phyloP scores from a whole-genome alignment of 306 rosid species.

The Elaeagnus macrophylla region DNA sequence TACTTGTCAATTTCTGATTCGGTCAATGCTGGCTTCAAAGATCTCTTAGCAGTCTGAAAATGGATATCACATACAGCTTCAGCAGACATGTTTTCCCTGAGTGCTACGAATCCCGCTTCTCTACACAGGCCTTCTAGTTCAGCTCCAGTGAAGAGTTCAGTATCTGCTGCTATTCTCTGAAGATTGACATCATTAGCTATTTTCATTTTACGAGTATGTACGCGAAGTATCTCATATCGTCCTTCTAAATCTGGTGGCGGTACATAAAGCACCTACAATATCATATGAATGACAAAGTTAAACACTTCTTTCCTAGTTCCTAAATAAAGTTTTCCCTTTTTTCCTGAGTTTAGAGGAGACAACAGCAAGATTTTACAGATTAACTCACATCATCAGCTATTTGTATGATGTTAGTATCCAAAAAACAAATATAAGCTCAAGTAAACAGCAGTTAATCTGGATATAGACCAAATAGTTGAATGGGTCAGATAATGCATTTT shows the following conservation, averaged over 20 bases:
- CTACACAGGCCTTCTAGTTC: constrained; percentile 75
- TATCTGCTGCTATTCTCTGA: constrained; percentile 52
- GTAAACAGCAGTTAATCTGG: no score
- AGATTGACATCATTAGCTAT: constrained; percentile 54
- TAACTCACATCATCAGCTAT: not conserved
- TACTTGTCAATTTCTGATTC: constrained; percentile 40
- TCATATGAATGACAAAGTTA: constrained; percentile 1
- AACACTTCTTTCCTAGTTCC: not conserved
- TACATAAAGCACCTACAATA: constrained; percentile 69
- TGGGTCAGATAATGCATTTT: no score
- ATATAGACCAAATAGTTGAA: no score
- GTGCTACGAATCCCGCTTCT: constrained; percentile 82
- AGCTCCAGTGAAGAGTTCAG: constrained; percentile 85
- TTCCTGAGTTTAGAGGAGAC: no score
- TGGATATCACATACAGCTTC: constrained; percentile 46
- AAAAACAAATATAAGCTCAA: no score
- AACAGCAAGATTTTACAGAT: not conserved
- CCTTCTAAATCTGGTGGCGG: constrained; percentile 88
- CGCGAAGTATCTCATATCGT: constrained; percentile 63
- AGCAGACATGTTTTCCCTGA: constrained; percentile 69
- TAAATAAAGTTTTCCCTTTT: not conserved
- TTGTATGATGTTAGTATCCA: no score
- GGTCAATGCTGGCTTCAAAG: constrained; percentile 62
- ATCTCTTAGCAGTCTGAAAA: constrained; percentile 51
- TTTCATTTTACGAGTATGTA: constrained; percentile 65